A percentile compares a stretch with the other conserved stretches of the same genome.
Evolutionary conservation across 1,284 basidiomycete genomes (phyloP).

Genomic region (Ceratobasidium sp.): DNA sequence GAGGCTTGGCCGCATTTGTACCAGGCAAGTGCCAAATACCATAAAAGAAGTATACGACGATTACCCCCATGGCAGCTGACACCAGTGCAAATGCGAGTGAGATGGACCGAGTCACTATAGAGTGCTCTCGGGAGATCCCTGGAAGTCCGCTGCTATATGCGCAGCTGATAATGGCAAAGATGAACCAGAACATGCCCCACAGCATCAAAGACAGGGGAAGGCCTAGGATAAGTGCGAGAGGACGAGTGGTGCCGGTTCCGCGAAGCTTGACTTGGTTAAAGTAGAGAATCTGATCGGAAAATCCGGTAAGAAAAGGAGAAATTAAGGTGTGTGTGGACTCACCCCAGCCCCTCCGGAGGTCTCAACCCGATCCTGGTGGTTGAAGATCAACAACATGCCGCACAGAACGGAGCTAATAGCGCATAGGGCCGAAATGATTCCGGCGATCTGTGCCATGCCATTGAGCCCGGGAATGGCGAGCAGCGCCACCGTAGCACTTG

Average conservation of each 20-base stretch:
- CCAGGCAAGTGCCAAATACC: background rate
- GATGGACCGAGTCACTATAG: background rate
- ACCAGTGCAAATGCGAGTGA: background rate
- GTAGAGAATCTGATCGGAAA: background rate
- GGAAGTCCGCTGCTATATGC: background rate
- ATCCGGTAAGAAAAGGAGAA: background rate
- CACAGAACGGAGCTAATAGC: background rate
- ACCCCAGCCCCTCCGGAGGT: background rate
- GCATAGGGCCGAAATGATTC: background rate
- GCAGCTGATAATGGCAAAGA: background rate
- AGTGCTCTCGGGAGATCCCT: background rate
- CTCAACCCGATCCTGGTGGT: background rate
- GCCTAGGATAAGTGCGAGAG: background rate
- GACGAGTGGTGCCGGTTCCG: background rate
- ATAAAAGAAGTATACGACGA: background rate
- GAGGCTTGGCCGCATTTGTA: background rate
- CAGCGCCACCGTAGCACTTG: background rate
- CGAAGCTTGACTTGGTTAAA: background rate
- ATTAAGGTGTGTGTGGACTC: background rate
- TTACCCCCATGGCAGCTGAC: background rate
- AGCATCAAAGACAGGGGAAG: background rate
- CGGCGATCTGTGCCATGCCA: background rate
- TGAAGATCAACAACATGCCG: background rate
- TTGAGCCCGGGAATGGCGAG: background rate
- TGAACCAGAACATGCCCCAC: slow-evolving; percentile 9